Evolutionary conservation across 345 rosid species (phyloP), one percentile per base, ranked within the genome.

Genomic region (Citropsis articulata): DNA sequence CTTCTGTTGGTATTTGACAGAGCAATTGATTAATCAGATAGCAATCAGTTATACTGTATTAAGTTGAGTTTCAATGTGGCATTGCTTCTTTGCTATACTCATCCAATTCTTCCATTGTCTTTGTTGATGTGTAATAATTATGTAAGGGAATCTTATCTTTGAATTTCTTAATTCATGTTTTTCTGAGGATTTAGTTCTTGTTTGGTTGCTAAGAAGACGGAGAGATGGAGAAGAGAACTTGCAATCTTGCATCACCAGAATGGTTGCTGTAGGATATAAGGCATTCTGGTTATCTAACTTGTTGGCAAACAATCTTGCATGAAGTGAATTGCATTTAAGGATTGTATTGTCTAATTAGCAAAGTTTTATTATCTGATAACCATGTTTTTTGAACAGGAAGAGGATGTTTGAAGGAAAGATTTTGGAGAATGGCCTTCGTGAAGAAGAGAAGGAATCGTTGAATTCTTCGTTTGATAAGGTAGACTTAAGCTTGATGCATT

Each of bases 401-500:
- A 76, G 79, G 30, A 89, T 87, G 87, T 75, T 35, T 50, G 84
- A 77, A 74, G 84, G 55, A 48, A 82, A 76, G 71, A 30, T 72
- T 21, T 75, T 66, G 28, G 85, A 63, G 69, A 79, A 59, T 83
- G 91, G 79, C 79, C 78, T 66, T 66, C 75, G 84, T 81, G 83
- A 59, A 31, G 79, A 80, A 53, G 81, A 83, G 28, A 81, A 36
- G 65, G 83, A 77, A 18, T 4, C 62, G 28, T 79, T 66, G 22
- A 59, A 82, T 71, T 76, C 78, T 77, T 79, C 76, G 25, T 64
- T 69, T 56, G 75, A 78, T 50, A 82, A 79, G 84, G 96, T 89
- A 83, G 77, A 83, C 38, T 76, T 61, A 10, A 57, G 10, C 76
- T 66, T 50, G 27, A 13, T 21, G 10, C 40, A 74, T 70, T 75